Base-by-base conservation (phyloP, 2,329 filamentous ascomycete genomes). In the Fusarium vanettenii region DNA sequence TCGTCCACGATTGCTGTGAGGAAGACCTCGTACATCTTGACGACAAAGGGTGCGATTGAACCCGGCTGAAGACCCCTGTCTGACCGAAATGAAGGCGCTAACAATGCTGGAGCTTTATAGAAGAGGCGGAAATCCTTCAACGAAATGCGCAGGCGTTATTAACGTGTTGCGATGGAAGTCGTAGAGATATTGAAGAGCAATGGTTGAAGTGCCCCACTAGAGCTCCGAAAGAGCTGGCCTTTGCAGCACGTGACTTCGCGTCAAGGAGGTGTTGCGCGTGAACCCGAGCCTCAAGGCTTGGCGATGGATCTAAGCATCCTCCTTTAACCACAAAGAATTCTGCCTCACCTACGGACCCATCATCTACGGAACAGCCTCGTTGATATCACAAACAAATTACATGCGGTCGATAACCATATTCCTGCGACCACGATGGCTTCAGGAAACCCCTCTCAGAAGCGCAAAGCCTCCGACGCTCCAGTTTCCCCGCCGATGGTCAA, bases 401-500 rank as follows among this genome's bases (percentile, higher is more conserved):
- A 79, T 79, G 77, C 71, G 68, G 8, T 41, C 55, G 2, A 43
- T 71, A 16, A 60, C 25, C 11, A 25, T 63, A 11, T 16, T 70
- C 9, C 9, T 31, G n/a, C 50, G 20, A 66, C 50, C 41, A 71
- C 31, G 29, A 83, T 83, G 81, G 66, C 77, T 20, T 67, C 81
- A 11, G 48, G 74, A 43, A 71, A 70, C 48, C 60, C 73, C 13
- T 33, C 76, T 7, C 45, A 56, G 27, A 85, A 86, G 72, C 82
- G 84, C 50, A 84, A 83, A 68, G 78, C 80, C 25, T 62, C 78
- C 61, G 85, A 86, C 43, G 82, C 81, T 31, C 77, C 86, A 22
- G 84, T 90, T 66, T 90, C 89, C 43, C 89, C 89, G 14, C 89
- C 89, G 13, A 86, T 85, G 1, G 31, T 86, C 69, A 90, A 90